Conservation (phyloP, 2,329 filamentous ascomycete species). For the Ascochyta pisi region DNA sequence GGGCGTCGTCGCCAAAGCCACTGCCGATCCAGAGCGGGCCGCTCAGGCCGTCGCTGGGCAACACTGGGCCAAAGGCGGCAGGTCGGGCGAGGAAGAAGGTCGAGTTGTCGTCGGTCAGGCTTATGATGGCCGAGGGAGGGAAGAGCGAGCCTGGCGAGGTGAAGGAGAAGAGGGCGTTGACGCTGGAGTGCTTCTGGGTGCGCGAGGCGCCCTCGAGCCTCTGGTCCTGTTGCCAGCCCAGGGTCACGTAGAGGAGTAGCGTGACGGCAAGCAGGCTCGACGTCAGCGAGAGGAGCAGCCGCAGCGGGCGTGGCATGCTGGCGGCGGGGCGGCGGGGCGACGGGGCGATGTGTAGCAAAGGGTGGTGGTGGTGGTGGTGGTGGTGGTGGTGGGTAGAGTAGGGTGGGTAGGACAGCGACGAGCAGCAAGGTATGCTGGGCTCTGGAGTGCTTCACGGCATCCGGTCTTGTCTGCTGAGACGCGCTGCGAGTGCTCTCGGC, state of each 20-base stretch:
- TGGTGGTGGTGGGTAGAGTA: too few species aligned
- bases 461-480: slow-evolving; percentile 10
- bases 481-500: slow-evolving; percentile 3
- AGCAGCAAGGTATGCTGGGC: slow-evolving; percentile 35
- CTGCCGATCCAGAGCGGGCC: slow-evolving; percentile 93
- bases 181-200: slow-evolving; percentile 39
- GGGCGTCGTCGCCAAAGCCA: slow-evolving; percentile 80
- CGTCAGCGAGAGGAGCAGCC: slow-evolving; percentile 52
- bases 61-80: slow-evolving; percentile 85
- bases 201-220: slow-evolving; percentile 21
- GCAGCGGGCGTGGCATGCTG: slow-evolving; percentile 46
- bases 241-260: slow-evolving; percentile 52
- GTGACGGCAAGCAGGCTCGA: slow-evolving; percentile 53
- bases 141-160: slow-evolving; percentile 81
- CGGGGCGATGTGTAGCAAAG: slow-evolving; percentile 5
- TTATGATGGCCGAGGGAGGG: slow-evolving; percentile 93
- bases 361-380: neutral
- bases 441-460: slow-evolving; percentile 17
- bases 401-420: slow-evolving; percentile 2
- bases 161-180: slow-evolving; percentile 57
- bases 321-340: slow-evolving; percentile 4
- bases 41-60: slow-evolving; percentile 79
- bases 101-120: slow-evolving; percentile 95
- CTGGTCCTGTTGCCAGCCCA: slow-evolving; percentile 32
- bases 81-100: slow-evolving; percentile 95